Evolutionary conservation across 1,139 yeast genomes (phyloP).

Genomic region (Geotrichum fermentans): DNA sequence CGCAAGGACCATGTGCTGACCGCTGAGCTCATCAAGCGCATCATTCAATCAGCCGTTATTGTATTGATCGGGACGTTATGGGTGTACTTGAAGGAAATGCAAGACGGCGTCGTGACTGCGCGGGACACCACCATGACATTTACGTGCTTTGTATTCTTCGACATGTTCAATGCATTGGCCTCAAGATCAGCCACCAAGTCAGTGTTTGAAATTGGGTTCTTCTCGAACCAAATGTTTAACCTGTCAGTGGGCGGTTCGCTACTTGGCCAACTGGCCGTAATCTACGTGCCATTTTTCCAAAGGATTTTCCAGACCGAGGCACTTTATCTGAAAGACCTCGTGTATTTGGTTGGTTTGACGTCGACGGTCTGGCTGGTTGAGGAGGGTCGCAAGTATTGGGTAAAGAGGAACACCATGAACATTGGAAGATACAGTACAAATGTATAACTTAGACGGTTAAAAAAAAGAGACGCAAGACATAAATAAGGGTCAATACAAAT

Average conservation of each 20-base stretch:
- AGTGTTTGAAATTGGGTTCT: conserved; percentile 66
- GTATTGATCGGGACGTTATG: conserved; percentile 75
- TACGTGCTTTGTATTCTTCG: conserved; percentile 90
- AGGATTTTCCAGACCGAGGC: conserved; percentile 91
- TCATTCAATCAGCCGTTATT: conserved; percentile 66
- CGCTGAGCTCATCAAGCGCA: conserved; percentile 58
- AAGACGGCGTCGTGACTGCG: conserved; percentile 70
- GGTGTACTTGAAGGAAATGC: conserved; percentile 78
- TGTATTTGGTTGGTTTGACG: conserved; percentile 57
- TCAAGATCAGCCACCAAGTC: conserved; percentile 86
- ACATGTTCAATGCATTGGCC: conserved; percentile 91
- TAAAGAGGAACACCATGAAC: conserved; percentile 3
- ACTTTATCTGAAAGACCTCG: conserved; percentile 59
- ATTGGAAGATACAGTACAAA: conserved; percentile 16
- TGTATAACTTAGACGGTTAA: conserved; percentile 4
- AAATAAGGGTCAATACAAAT: not conserved
- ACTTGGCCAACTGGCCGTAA: conserved; percentile 88
- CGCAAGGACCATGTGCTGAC: conserved; percentile 82
- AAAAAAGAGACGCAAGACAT: not conserved
- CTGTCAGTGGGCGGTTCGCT: conserved; percentile 86
- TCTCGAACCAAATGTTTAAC: conserved; percentile 83
- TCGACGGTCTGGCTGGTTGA: conserved; percentile 83
- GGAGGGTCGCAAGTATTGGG: conserved; percentile 61
- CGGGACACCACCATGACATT: conserved; percentile 99
- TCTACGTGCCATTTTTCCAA: conserved; percentile 90